Conservation (phyloP, 2,329 filamentous ascomycete species). For the Didymella glomerata region DNA sequence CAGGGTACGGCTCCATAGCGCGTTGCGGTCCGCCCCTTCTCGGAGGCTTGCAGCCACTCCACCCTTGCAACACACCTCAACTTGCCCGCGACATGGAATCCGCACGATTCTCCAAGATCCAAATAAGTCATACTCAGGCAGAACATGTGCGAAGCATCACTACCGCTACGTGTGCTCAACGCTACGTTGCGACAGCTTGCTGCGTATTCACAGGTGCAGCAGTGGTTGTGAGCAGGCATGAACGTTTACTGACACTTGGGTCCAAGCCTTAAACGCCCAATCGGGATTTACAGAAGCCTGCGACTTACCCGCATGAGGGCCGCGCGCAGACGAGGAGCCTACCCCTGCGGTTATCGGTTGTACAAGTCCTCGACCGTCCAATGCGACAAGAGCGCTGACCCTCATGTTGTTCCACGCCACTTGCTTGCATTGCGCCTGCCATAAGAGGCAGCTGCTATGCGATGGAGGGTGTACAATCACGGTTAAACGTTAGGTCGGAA, state of each 20-base stretch:
- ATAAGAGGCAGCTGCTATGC: not conserved
- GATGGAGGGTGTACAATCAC: not conserved
- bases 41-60: too few relatives aligned
- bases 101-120: too few relatives aligned
- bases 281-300: too few relatives aligned
- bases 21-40: constrained; percentile 8
- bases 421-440: constrained; percentile 1
- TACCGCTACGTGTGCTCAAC: too few relatives aligned
- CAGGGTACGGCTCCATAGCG: constrained; percentile 2
- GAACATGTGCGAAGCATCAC: too few relatives aligned
- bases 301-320: not conserved
- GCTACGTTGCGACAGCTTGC: too few relatives aligned
- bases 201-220: too few relatives aligned
- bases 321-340: too few relatives aligned
- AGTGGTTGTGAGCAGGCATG: too few relatives aligned
- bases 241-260: not conserved
- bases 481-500: not conserved
- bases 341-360: not conserved
- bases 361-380: not conserved
- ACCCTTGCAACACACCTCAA: too few relatives aligned
- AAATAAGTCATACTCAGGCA: too few relatives aligned
- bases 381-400: not conserved
- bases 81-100: too few relatives aligned
- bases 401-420: not conserved
- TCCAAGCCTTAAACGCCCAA: not conserved